A percentile compares a stretch with the other conserved stretches of the same genome.
Conservation (phyloP, 192 early-diverging fungal genomes). For the Entomortierella beljakovae region DNA sequence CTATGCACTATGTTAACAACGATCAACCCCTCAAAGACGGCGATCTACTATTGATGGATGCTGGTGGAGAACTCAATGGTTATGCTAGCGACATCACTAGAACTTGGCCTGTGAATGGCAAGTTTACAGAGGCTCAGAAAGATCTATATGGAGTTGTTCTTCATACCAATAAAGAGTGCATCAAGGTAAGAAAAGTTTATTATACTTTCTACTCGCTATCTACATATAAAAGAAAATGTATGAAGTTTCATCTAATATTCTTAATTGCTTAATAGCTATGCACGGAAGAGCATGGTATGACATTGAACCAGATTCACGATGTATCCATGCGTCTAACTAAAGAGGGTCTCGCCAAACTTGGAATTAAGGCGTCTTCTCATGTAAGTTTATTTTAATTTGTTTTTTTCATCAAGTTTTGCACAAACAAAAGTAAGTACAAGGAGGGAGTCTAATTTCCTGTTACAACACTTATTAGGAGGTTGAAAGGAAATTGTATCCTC, state of each 20-base stretch:
- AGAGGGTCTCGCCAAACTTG: slow-evolving; percentile 76
- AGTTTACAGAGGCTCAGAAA: slow-evolving; percentile 80
- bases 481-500: slow-evolving; percentile 85
- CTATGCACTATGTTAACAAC: slow-evolving; percentile 97
- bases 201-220: too few species aligned
- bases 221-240: too few species aligned
- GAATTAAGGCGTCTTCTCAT: slow-evolving; percentile 68
- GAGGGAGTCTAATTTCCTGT: not conserved
- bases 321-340: slow-evolving; percentile 75
- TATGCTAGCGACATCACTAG: slow-evolving; percentile 96
- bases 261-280: slow-evolving; percentile 54
- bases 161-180: slow-evolving; percentile 85
- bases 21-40: slow-evolving; percentile 75
- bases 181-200: slow-evolving; percentile 65
- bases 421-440: too few species aligned
- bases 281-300: slow-evolving; percentile 62
- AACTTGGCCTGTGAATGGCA: slow-evolving; percentile 93
- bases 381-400: slow-evolving; percentile 37
- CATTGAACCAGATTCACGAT: slow-evolving; percentile 89
- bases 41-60: slow-evolving; percentile 90
- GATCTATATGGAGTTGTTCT: slow-evolving; percentile 89
- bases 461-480: slow-evolving; percentile 71
- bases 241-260: not conserved
- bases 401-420: not conserved
- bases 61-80: slow-evolving; percentile 87